A percentile compares a stretch with the other conserved stretches of the same genome.
These are phyloP conservation scores for Camellia japonica DNA, from an alignment of 148 eudicot species.

Conservation along the genomic window DNA sequence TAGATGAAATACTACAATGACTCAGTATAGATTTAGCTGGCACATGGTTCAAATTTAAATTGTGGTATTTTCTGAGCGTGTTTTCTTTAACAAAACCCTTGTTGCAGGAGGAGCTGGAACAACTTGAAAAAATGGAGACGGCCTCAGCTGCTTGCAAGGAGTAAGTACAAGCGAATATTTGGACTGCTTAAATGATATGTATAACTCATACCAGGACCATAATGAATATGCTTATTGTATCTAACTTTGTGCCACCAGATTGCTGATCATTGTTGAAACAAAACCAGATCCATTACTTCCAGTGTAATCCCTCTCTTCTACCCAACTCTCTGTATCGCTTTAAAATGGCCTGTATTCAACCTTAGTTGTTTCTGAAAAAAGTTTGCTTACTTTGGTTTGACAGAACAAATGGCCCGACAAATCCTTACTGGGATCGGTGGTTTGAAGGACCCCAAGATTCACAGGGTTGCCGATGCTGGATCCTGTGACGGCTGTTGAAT, in stretches of 20 bases:
- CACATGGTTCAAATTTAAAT: neutral
- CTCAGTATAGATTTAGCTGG: neutral
- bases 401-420: conserved; percentile 58
- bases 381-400: neutral
- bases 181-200: neutral
- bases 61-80: neutral
- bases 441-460: conserved; percentile 76
- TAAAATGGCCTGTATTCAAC: neutral
- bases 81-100: conserved; percentile 4
- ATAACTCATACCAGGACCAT: neutral
- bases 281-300: conserved; percentile 90
- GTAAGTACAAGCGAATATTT: conserved; percentile 45
- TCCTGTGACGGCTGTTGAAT: conserved; percentile 35
- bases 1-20: neutral
- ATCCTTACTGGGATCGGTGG: conserved; percentile 87
- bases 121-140: conserved; percentile 60
- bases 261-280: conserved; percentile 45
- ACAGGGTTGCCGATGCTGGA: conserved; percentile 68
- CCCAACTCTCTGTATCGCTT: conserved; percentile 1
- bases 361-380: neutral
- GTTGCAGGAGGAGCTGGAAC: conserved; percentile 81
- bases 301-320: conserved; percentile 42
- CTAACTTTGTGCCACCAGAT: conserved; percentile 28
- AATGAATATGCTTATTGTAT: neutral
- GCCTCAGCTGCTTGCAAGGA: conserved; percentile 73